Base-by-base conservation (phyloP, 345 rosid genomes). In the Erucastrum elatum region DNA sequence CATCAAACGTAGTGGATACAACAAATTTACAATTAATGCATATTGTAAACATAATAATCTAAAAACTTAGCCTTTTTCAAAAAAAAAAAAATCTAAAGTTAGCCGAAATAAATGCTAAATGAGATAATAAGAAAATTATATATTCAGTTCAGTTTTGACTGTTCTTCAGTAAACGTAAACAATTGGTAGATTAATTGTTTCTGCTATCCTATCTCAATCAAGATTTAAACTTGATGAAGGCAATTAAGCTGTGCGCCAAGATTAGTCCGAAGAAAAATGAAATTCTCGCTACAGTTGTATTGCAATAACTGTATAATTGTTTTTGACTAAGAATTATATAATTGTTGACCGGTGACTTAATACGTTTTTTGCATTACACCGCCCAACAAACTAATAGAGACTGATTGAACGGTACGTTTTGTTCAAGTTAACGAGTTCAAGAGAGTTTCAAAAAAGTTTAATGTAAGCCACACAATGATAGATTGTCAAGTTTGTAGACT, bases 401-500 rank as follows among this genome's bases (percentile, higher is more conserved):
- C 3, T 72, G 26, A 44, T 29, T 3, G 44, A 41, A 72, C 25
- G 10, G 10, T 41, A 27, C 60, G 68, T 72, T 46, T 44, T 30
- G 34, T 41, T 44, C 17, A 6, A 29, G 58, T 30, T 64, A 49
- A 44, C 26, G 34, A 37, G 49, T 33, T 37, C 53, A 62, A 13
- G 13, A 51, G 30, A 56, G 37, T 29, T 34, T 29, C 60, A 15
- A 61, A 25, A 51, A 0, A 49, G 16, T 15, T 25, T 56, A 29
- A 44, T 10, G 7, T 29, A 29, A 31, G 30, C 68, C 68, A 72
- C 44, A 41, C 56, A 71, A 55, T 34, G 26, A 56, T 58, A 12
- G n/a, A 10, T 27, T 5, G 58, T 64, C 65, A 55, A 25, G 53
- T 31, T 35, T 27, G 41, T 75, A 6, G 71, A 65, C 65, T 75